These are phyloP conservation scores for Salvia miltiorrhiza DNA, from an alignment of 257 asterid species.

Conservation along the genomic window DNA sequence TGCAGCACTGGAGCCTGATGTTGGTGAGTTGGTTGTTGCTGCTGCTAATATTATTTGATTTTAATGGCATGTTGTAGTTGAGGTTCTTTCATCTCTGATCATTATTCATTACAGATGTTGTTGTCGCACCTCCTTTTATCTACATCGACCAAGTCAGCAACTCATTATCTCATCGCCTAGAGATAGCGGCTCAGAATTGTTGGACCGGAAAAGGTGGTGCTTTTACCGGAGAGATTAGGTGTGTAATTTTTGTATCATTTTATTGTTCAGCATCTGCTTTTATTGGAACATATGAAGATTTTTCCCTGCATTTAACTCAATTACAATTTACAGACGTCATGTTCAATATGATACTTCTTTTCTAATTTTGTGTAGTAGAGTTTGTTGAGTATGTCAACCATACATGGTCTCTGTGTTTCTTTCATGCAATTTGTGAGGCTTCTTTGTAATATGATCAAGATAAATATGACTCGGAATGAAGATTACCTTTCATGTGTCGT, in stretches of 20 bases:
- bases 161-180: conserved; percentile 63
- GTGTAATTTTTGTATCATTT: neutral
- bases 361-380: too few species aligned
- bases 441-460: too few species aligned
- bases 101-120: conserved; percentile 64
- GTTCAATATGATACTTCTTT: too few species aligned
- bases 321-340: too few species aligned
- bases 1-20: conserved; percentile 78
- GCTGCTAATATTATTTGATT: neutral
- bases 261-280: too few species aligned
- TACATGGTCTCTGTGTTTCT: too few species aligned
- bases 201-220: conserved; percentile 99
- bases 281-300: neutral
- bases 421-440: neutral
- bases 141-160: conserved; percentile 92
- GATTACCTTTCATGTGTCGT: neutral
- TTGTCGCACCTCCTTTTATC: conserved; percentile 94
- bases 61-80: neutral
- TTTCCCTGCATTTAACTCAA: neutral
- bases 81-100: too few species aligned
- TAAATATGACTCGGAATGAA: neutral
- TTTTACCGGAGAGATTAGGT: conserved; percentile 99
- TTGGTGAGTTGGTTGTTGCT: conserved; percentile 61
- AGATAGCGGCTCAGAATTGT: conserved; percentile 89
- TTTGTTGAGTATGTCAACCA: too few species aligned